phyloP scores from a whole-genome alignment of 495 filamentous ascomycete species.

The Aspergillus diversus region DNA sequence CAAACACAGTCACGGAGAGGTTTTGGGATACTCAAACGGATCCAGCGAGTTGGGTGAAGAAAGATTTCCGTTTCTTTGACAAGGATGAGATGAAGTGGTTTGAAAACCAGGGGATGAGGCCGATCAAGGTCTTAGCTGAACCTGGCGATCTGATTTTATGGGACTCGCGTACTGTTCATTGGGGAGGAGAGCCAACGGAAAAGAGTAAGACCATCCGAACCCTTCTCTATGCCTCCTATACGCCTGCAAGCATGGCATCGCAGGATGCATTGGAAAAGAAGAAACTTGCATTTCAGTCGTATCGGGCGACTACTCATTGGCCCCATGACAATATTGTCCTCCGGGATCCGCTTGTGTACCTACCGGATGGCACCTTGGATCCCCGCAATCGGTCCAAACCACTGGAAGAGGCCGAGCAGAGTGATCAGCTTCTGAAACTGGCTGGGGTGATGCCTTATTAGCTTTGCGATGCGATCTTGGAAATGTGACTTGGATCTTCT shows the following conservation, averaged over 20 bases:
- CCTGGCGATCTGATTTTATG: slow-evolving; percentile 40
- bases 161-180: slow-evolving; percentile 38
- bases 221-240: slow-evolving; percentile 35
- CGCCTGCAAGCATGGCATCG: slow-evolving; percentile 32
- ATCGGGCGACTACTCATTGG: slow-evolving; percentile 1
- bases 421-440: background rate
- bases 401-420: background rate
- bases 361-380: slow-evolving; percentile 14
- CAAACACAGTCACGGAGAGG: background rate
- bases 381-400: background rate
- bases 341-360: background rate
- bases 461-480: too few relatives aligned
- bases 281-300: background rate
- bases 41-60: background rate
- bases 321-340: background rate
- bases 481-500: too few relatives aligned
- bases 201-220: slow-evolving; percentile 25
- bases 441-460: background rate
- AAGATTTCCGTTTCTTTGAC: background rate
- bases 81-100: background rate
- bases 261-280: slow-evolving; percentile 31
- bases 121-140: slow-evolving; percentile 34
- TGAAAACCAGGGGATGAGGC: slow-evolving; percentile 19
- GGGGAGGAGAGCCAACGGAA: slow-evolving; percentile 15
- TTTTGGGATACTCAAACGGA: slow-evolving; percentile 1